These are phyloP conservation scores for Microstegium vimineum DNA, from an alignment of 176 grass and related monocot species.

Conservation along the genomic window DNA sequence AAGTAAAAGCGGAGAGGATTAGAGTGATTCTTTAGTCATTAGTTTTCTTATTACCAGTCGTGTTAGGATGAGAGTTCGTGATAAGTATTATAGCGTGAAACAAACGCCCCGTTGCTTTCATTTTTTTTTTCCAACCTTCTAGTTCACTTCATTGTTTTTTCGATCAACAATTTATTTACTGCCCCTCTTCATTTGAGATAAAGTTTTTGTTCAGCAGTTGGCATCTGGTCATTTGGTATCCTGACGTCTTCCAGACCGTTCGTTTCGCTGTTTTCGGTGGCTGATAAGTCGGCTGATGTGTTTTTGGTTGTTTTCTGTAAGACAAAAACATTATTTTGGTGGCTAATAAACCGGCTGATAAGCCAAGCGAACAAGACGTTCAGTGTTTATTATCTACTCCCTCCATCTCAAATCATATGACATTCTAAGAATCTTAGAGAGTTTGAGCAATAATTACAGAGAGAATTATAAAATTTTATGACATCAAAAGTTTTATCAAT, in stretches of 20 bases:
- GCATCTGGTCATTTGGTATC: neutral
- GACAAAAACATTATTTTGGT: too few relatives aligned
- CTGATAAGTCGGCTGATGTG: too few relatives aligned
- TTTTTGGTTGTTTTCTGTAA: too few relatives aligned
- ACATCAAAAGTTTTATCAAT: too few relatives aligned
- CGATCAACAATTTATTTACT: neutral
- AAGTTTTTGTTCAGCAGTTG: neutral
- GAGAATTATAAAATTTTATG: too few relatives aligned
- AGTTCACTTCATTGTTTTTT: neutral
- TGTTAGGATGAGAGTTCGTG: neutral
- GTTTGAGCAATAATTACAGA: too few relatives aligned
- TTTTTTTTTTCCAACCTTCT: neutral
- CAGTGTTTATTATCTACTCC: neutral
- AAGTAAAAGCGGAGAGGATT: neutral
- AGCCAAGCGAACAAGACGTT: too few relatives aligned
- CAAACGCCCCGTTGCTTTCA: neutral
- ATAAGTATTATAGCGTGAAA: conserved; percentile 30
- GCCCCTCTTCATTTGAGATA: neutral
- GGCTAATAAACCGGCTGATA: too few relatives aligned
- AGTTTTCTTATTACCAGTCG: neutral
- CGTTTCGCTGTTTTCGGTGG: too few relatives aligned
- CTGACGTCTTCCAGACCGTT: too few relatives aligned
- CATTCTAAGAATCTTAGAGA: too few relatives aligned
- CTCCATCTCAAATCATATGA: too few relatives aligned
- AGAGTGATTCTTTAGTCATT: conserved; percentile 16